Evolutionary conservation across 1,284 basidiomycete species (phyloP).

Genomic region (Sporisorium graminicola): DNA sequence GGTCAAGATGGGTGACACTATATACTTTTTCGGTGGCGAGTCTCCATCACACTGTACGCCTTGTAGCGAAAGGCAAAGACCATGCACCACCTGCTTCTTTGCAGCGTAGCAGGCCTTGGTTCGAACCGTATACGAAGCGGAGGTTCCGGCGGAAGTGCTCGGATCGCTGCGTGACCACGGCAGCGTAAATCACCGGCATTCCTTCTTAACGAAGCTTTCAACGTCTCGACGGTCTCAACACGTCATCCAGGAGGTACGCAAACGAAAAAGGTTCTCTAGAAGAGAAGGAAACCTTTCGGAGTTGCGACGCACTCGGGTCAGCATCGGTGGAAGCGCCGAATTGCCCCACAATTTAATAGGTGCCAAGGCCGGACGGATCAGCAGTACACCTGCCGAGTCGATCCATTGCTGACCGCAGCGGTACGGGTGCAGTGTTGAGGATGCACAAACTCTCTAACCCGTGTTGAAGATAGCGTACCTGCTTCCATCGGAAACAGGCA

Average conservation of each 20-base stretch:
- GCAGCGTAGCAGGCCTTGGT: no score
- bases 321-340: background rate
- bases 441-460: no score
- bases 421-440: background rate
- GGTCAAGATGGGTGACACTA: background rate
- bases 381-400: background rate
- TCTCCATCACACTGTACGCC: background rate
- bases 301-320: background rate
- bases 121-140: no score
- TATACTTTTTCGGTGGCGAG: background rate
- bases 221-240: background rate
- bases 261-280: background rate
- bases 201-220: background rate
- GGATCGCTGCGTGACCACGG: no score
- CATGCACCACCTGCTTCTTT: background rate
- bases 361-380: background rate
- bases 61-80: background rate
- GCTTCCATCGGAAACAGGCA: no score
- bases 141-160: no score
- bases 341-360: background rate
- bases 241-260: background rate
- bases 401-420: background rate
- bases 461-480: no score
- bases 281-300: background rate
- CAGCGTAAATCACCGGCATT: no score